These are phyloP conservation scores for Geotrichum klebahnii DNA, from an alignment of 1,139 yeast genomes.

Conservation along the genomic window DNA sequence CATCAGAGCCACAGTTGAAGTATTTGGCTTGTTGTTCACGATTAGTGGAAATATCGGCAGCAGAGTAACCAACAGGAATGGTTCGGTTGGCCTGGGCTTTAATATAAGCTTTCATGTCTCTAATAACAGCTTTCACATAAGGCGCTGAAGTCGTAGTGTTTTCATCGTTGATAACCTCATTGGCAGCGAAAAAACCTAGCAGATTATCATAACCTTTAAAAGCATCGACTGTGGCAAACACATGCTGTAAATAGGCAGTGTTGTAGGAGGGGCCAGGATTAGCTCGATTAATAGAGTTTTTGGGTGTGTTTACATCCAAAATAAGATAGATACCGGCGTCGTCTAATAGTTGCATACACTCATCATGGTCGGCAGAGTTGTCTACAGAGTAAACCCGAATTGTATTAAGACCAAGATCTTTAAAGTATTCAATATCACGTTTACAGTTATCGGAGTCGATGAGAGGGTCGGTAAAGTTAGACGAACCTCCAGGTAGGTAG, in stretches of 20 bases:
- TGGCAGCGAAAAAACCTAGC: constrained; percentile 90
- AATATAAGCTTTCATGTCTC: constrained; percentile 80
- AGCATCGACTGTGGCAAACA: constrained; percentile 68
- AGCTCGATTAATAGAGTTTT: constrained; percentile 70
- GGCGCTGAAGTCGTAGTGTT: constrained; percentile 69
- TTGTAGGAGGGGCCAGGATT: constrained; percentile 55
- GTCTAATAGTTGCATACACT: constrained; percentile 85
- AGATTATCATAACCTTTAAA: constrained; percentile 81
- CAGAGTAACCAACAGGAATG: constrained; percentile 93
- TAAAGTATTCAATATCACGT: constrained; percentile 69
- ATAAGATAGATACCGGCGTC: constrained; percentile 88
- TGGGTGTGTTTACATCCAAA: constrained; percentile 86
- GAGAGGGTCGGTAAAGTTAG: constrained; percentile 63
- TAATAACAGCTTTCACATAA: constrained; percentile 74
- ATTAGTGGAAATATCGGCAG: constrained; percentile 77
- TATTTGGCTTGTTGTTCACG: constrained; percentile 60
- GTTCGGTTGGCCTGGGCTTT: constrained; percentile 53
- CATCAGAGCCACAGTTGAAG: constrained; percentile 67
- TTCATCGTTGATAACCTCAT: constrained; percentile 80
- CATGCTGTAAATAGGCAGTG: constrained; percentile 51
- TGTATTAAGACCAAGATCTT: constrained; percentile 74
- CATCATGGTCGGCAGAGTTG: constrained; percentile 74
- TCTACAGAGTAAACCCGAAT: constrained; percentile 84
- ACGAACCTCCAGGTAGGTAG: constrained; percentile 66
- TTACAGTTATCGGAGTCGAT: constrained; percentile 63